Base-by-base conservation (phyloP, 2,329 filamentous ascomycete genomes). In the Hypoxylon sp. region DNA sequence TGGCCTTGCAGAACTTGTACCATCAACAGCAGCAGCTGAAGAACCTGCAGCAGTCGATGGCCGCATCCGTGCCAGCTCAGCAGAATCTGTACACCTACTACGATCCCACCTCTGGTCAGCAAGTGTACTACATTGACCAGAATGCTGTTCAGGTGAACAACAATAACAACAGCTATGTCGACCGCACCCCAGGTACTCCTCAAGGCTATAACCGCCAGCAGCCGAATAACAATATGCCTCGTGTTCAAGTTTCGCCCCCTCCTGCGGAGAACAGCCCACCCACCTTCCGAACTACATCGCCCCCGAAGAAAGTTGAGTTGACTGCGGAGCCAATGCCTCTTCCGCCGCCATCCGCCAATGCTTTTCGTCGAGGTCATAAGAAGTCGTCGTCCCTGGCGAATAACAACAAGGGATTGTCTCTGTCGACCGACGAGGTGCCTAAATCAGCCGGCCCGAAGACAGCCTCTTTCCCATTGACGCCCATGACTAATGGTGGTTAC, bases 321-420 rank as follows among this genome's bases (percentile, higher is more conserved):
- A 92, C 91, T 4, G 87, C 88, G 13, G 89, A 92, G 73, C 83
- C 85, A 13, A 80, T 82, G 2, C 93, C 94, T 43, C 87, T 97
- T 58, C 94, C 94, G 57, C 93, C 93, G 28, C 93, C 93, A 65
- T 97, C 94, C 60, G 93, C 92, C 72, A 96, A 94, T 75, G 93
- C 94, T 48, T 97, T 97, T 86, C 94, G 94, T 69, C 93, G 94
- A 64, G 92, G 93, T 62, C 95, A 98, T 82, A 96, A 97, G 86
- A 98, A 98, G 87, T 89, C 89, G 10, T 88, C 90, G 21, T 97
- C 95, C 4, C 85, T 94, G 28, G 87, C 90, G 56, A 86, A 86
- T 23, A 48, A 14, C 55, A 87, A 87, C 69, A 89, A 88, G 73
- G 79, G 80, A 32, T 77, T 87, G 32, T 81, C 84, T 51, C 78